Percentiles rank a stretch among this genome's conserved stretches.
Evolutionary conservation across 805 yeast species (phyloP).

Genomic region (Gaillardinia entomophila): DNA sequence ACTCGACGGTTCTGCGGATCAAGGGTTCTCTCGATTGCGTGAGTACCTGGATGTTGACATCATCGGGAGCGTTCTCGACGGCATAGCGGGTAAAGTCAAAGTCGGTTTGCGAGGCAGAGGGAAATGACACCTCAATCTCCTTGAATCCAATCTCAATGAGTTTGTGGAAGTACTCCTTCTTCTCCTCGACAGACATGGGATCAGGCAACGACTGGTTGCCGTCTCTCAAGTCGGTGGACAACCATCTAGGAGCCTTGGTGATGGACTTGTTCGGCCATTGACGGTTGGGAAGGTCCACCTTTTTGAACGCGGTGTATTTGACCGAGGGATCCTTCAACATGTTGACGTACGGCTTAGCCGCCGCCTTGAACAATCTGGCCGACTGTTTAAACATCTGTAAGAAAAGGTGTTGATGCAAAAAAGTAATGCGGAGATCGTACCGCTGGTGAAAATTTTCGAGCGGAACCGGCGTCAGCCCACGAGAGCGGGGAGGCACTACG

Average conservation of each 20-base stretch:
- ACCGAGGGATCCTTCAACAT: conserved; percentile 55
- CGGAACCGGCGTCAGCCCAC: background rate
- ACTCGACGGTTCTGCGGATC: conserved; percentile 65
- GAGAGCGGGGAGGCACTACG: too few relatives aligned
- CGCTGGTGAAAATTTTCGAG: background rate
- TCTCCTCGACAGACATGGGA: conserved; percentile 80
- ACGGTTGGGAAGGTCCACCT: conserved; percentile 53
- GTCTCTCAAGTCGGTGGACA: conserved; percentile 77
- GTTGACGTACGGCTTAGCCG: conserved; percentile 5
- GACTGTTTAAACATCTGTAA: conserved; percentile 20
- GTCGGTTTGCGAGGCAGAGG: conserved; percentile 74
- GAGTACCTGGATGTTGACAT: conserved; percentile 71
- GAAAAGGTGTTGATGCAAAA: background rate
- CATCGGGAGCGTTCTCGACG: conserved; percentile 67
- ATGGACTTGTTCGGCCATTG: conserved; percentile 64
- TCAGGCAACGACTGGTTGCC: conserved; percentile 84
- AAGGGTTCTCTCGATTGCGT: conserved; percentile 73
- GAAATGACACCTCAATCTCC: conserved; percentile 80
- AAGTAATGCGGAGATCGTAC: background rate
- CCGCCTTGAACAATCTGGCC: conserved; percentile 18
- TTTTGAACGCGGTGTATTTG: conserved; percentile 56
- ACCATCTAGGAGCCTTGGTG: conserved; percentile 70
- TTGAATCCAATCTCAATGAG: conserved; percentile 71
- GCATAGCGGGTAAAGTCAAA: conserved; percentile 77
- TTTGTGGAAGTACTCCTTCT: conserved; percentile 63